Conservation (phyloP, 805 yeast genomes). For the Starmerella floris region DNA sequence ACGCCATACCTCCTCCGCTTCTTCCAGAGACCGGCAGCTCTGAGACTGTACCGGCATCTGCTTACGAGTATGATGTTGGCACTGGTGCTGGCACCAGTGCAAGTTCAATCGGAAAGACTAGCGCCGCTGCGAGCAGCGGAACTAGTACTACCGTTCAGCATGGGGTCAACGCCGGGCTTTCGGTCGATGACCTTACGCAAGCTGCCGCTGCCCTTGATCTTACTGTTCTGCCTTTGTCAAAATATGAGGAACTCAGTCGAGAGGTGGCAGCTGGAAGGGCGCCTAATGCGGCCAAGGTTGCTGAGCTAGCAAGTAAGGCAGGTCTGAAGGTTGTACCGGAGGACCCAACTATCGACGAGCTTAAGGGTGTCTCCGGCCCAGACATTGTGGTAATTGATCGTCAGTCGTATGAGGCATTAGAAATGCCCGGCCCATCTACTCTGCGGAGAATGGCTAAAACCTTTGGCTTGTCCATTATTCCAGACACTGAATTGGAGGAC, state of each 20-base stretch:
- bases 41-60: neutral
- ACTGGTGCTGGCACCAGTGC: too few relatives aligned
- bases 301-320: slow-evolving; percentile 9
- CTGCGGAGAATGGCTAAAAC: slow-evolving; percentile 12
- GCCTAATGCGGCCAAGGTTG: slow-evolving; percentile 27
- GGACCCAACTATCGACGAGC: slow-evolving; percentile 13
- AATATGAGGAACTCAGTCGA: slow-evolving; percentile 11
- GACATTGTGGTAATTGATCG: slow-evolving; percentile 14
- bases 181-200: slow-evolving; percentile 8
- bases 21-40: neutral
- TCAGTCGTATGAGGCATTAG: slow-evolving; percentile 13
- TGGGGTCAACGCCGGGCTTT: too few relatives aligned
- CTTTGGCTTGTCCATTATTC: slow-evolving; percentile 20
- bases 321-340: slow-evolving; percentile 14
- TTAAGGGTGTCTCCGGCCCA: slow-evolving; percentile 7
- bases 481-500: slow-evolving; percentile 15
- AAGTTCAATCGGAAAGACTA: too few relatives aligned
- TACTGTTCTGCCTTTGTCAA: slow-evolving; percentile 10
- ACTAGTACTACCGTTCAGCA: neutral
- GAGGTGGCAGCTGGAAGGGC: slow-evolving; percentile 15
- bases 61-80: too few relatives aligned
- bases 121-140: neutral
- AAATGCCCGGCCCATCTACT: slow-evolving; percentile 16
- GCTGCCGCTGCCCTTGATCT: slow-evolving; percentile 16
- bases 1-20: neutral